phyloP scores from a whole-genome alignment of 2,329 filamentous ascomycete species.

The Diplodia intermedia region DNA sequence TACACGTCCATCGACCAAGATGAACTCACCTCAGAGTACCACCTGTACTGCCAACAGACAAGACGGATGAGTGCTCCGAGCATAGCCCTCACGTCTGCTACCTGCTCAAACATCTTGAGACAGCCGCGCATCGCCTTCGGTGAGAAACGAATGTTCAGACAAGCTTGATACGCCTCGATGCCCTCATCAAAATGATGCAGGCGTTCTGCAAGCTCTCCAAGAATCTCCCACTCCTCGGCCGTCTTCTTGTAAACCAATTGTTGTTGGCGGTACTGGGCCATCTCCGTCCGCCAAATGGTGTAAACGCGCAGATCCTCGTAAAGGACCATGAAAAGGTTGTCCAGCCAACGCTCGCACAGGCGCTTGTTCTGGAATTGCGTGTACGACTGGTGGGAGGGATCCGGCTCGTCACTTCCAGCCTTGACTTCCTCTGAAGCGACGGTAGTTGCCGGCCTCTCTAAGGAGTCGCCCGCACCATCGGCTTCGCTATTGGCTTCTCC shows the following conservation, averaged over 20 bases:
- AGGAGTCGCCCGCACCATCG: slow-evolving; percentile 47
- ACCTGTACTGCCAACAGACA: slow-evolving; percentile 97
- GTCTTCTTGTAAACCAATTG: slow-evolving; percentile 96
- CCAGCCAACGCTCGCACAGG: slow-evolving; percentile 95
- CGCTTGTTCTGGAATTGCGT: slow-evolving; percentile 97
- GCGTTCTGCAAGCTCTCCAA: slow-evolving; percentile 89
- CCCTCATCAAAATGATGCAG: slow-evolving; percentile 92
- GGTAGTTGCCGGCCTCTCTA: slow-evolving; percentile 82
- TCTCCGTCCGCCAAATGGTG: slow-evolving; percentile 98
- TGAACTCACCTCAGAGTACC: slow-evolving; percentile 85
- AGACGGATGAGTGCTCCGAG: slow-evolving; percentile 86
- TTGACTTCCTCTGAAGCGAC: slow-evolving; percentile 80
- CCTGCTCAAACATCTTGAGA: slow-evolving; percentile 77
- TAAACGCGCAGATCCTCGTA: slow-evolving; percentile 98
- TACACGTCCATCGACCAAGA: not conserved
- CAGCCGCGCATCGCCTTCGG: slow-evolving; percentile 91
- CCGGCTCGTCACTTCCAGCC: slow-evolving; percentile 70
- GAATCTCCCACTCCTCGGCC: slow-evolving; percentile 96
- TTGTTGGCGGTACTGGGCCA: slow-evolving; percentile 93
- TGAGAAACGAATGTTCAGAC: slow-evolving; percentile 85
- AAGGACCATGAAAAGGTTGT: slow-evolving; percentile 98
- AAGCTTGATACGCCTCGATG: slow-evolving; percentile 89
- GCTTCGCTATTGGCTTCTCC: slow-evolving; percentile 41
- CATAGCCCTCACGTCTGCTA: slow-evolving; percentile 79
- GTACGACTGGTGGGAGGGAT: slow-evolving; percentile 73